These are phyloP conservation scores for Tarenaya hassleriana DNA, from an alignment of 345 rosid genomes.

Conservation along the genomic window DNA sequence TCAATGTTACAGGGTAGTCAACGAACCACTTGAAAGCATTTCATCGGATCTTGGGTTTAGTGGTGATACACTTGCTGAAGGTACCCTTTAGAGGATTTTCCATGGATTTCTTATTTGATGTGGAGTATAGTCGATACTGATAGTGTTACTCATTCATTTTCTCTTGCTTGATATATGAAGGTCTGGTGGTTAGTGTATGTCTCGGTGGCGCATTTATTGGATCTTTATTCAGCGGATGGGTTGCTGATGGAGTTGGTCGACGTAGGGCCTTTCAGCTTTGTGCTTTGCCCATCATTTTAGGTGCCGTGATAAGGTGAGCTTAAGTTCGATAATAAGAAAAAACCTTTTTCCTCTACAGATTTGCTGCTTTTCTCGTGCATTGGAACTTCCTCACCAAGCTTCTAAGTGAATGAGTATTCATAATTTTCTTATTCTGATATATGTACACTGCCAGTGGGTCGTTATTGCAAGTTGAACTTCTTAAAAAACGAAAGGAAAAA, in stretches of 20 bases:
- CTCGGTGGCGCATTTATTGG: conserved; percentile 85
- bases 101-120: not conserved
- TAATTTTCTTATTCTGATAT: no score
- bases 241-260: conserved; percentile 81
- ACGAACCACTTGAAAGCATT: conserved; percentile 93
- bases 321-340: no score
- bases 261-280: conserved; percentile 84
- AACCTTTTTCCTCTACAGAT: no score
- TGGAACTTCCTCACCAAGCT: no score
- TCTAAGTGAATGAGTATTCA: no score
- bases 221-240: conserved; percentile 75
- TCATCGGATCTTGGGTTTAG: conserved; percentile 78
- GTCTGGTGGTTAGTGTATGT: conserved; percentile 90
- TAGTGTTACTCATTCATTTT: not conserved
- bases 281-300: conserved; percentile 85
- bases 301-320: conserved; percentile 68
- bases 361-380: no score
- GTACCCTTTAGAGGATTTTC: conserved; percentile 44
- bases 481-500: no score
- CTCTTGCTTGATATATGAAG: conserved; percentile 34
- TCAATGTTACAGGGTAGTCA: conserved; percentile 58
- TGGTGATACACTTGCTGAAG: conserved; percentile 91
- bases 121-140: conserved; percentile 1
- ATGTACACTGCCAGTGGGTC: no score
- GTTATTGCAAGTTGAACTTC: no score